Evolutionary conservation across 2,329 filamentous ascomycete genomes (phyloP).

Genomic region (Ophiostoma piceae): DNA sequence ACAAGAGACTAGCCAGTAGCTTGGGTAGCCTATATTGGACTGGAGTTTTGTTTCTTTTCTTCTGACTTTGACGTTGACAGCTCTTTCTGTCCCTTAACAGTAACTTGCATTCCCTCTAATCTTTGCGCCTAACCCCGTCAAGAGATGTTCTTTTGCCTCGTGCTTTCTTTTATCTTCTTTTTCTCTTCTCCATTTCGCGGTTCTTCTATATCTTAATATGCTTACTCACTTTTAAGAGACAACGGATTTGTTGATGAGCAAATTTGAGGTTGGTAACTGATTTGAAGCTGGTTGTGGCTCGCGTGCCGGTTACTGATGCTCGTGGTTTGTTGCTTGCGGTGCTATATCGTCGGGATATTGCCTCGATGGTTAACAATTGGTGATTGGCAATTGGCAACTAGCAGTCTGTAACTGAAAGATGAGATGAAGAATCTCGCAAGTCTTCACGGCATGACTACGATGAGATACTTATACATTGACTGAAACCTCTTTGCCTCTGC

Average conservation of each 20-base stretch:
- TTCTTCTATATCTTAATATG: not conserved
- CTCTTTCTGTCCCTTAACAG: not conserved
- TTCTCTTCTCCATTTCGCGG: not conserved
- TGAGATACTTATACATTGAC: conserved; percentile 12
- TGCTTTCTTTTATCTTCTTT: not conserved
- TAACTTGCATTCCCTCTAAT: not conserved
- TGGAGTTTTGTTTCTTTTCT: not conserved
- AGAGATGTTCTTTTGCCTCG: not conserved
- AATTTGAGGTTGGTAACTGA: not conserved
- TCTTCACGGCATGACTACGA: not conserved
- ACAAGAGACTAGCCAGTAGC: conserved; percentile 1
- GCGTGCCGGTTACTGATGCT: not conserved
- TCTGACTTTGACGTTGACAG: not conserved
- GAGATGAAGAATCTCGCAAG: not conserved
- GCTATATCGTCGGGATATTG: not conserved
- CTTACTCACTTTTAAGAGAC: not conserved
- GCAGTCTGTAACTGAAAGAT: too few relatives aligned
- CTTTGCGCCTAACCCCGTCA: not conserved
- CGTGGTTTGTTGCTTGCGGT: not conserved
- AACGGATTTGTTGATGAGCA: not conserved
- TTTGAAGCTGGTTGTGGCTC: not conserved
- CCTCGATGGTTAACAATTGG: not conserved
- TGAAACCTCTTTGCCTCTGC: conserved; percentile 12
- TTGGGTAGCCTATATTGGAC: not conserved
- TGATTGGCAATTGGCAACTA: not conserved